Conservation (phyloP, 2,329 filamentous ascomycete genomes). For the Colletotrichum sp. region DNA sequence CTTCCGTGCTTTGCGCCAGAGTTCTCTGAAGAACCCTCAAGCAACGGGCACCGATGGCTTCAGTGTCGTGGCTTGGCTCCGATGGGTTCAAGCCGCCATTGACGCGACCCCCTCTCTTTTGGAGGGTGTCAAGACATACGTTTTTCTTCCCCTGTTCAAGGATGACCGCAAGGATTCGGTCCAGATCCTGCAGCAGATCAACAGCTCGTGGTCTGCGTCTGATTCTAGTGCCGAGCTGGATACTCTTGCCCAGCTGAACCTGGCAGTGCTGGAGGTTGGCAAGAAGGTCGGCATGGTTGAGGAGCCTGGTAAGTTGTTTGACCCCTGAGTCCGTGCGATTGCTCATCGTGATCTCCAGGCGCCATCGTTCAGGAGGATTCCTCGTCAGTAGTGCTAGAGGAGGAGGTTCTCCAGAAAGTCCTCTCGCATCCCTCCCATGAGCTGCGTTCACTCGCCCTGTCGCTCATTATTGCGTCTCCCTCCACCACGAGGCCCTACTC, state of each 20-base stretch:
- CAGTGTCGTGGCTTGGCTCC: slow-evolving; percentile 54
- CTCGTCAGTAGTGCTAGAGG: slow-evolving; percentile 38
- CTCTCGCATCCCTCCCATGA: slow-evolving; percentile 62
- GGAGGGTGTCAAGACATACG: slow-evolving; percentile 68
- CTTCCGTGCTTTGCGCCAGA: slow-evolving; percentile 51
- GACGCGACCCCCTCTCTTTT: slow-evolving; percentile 54
- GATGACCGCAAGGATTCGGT: slow-evolving; percentile 58
- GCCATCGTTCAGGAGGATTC: slow-evolving; percentile 3
- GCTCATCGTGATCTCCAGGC: not conserved
- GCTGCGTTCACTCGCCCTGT: slow-evolving; percentile 80
- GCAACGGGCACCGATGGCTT: slow-evolving; percentile 28
- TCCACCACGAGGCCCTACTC: slow-evolving; percentile 78
- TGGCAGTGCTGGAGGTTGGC: slow-evolving; percentile 72
- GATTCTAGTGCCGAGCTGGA: slow-evolving; percentile 52
- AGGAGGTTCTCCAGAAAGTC: slow-evolving; percentile 54
- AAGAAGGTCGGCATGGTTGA: slow-evolving; percentile 74
- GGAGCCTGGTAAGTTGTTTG: slow-evolving; percentile 58
- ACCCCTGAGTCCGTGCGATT: not conserved
- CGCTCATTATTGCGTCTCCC: slow-evolving; percentile 77
- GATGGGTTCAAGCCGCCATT: slow-evolving; percentile 60
- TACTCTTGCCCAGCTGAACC: slow-evolving; percentile 61
- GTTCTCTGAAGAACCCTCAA: slow-evolving; percentile 23
- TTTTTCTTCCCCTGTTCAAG: slow-evolving; percentile 68
- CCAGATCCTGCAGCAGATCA: slow-evolving; percentile 63
- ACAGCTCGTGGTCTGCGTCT: slow-evolving; percentile 51